A percentile compares a stretch with the other conserved stretches of the same genome.
Conservation (phyloP, 2,329 filamentous ascomycete species). For the Aspergillus uvarum region DNA sequence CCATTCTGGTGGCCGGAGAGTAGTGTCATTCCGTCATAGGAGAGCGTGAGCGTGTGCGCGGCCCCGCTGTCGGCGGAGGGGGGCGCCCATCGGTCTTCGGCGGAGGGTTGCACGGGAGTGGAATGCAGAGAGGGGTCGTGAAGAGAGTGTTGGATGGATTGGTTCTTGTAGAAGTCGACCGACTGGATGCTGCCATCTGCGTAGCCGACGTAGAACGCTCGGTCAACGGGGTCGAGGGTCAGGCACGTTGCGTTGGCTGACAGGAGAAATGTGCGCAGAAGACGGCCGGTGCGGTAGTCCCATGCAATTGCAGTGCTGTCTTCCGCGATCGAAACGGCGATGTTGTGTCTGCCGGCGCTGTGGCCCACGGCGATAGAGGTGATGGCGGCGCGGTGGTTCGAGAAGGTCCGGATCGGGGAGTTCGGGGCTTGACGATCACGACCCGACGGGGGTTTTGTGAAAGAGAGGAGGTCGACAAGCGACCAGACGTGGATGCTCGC, state of each 20-base stretch:
- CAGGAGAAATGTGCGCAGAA: constrained; percentile 79
- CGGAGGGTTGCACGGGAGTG: constrained; percentile 42
- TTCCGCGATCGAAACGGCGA: constrained; percentile 78
- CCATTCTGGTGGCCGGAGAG: constrained; percentile 80
- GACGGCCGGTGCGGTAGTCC: constrained; percentile 79
- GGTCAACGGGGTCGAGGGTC: constrained; percentile 75
- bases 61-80: constrained; percentile 64
- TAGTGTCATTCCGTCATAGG: constrained; percentile 77
- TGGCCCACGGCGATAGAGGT: constrained; percentile 59
- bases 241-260: constrained; percentile 70
- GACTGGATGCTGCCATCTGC: constrained; percentile 78
- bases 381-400: constrained; percentile 62
- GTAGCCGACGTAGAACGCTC: constrained; percentile 77
- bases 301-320: constrained; percentile 90
- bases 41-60: constrained; percentile 68
- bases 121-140: constrained; percentile 38
- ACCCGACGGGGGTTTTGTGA: constrained; percentile 48
- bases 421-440: constrained; percentile 45
- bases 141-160: constrained; percentile 43
- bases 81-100: constrained; percentile 49
- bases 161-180: constrained; percentile 67
- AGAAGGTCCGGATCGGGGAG: constrained; percentile 72
- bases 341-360: constrained; percentile 70
- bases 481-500: constrained; percentile 93
- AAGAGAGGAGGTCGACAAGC: constrained; percentile 69